phyloP scores from a whole-genome alignment of 2,329 filamentous ascomycete genomes.

The Helotiales sp. region DNA sequence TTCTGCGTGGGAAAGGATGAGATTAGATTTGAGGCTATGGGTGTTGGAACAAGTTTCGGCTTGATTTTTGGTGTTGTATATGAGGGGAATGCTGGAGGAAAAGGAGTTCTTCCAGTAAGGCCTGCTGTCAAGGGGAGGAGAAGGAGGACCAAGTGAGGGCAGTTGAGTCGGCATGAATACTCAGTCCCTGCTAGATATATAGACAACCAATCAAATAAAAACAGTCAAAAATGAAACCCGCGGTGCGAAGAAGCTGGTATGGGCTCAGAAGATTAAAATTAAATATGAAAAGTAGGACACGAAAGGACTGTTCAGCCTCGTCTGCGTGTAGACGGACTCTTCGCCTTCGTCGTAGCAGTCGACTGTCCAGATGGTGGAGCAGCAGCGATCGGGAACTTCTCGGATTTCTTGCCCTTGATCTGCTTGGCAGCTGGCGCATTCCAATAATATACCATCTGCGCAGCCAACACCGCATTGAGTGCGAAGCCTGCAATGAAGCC shows the following conservation, averaged over 20 bases:
- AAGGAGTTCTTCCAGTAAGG: not conserved
- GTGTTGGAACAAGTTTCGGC: slow-evolving; percentile 17
- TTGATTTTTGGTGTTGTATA: slow-evolving; percentile 1
- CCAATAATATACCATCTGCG: slow-evolving; percentile 97
- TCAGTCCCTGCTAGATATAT: slow-evolving; percentile 34
- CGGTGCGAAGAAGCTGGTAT: too few species aligned
- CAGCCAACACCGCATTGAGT: slow-evolving; percentile 84
- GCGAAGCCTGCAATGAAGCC: slow-evolving; percentile 88
- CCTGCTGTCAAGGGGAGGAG: not conserved
- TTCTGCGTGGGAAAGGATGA: slow-evolving; percentile 16
- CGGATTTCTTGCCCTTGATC: slow-evolving; percentile 44
- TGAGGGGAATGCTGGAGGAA: not conserved
- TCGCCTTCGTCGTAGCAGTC: slow-evolving; percentile 30
- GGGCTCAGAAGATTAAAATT: too few species aligned
- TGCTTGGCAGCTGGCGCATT: slow-evolving; percentile 62
- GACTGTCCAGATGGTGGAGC: slow-evolving; percentile 16
- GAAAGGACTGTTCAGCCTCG: slow-evolving; percentile 32
- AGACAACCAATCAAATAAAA: too few species aligned
- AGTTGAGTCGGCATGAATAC: slow-evolving; percentile 35
- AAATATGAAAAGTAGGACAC: too few species aligned
- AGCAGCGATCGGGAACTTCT: slow-evolving; percentile 22
- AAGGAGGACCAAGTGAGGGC: slow-evolving; percentile 1
- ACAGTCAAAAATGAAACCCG: too few species aligned
- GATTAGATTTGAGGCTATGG: slow-evolving; percentile 17
- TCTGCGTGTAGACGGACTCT: slow-evolving; percentile 35